Conservation (phyloP, 1,139 yeast species). For the Oligophagozyma castellii region DNA sequence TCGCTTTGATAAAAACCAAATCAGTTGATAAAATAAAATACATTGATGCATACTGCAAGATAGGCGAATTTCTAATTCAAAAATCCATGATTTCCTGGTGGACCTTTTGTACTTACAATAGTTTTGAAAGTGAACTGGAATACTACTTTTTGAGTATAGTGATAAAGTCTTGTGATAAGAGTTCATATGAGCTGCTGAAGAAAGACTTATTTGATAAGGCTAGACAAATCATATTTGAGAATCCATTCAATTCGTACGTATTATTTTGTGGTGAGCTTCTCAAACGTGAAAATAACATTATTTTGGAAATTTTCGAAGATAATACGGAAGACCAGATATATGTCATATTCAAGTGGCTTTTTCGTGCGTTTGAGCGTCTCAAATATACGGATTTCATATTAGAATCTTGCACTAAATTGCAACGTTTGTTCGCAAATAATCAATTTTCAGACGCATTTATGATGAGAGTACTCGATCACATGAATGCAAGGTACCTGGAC, state of each 20-base stretch:
- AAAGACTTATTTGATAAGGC: background rate
- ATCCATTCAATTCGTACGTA: too few species aligned
- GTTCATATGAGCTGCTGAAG: slow-evolving; percentile 9
- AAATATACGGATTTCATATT: background rate
- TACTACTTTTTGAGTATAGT: slow-evolving; percentile 9
- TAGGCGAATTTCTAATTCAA: slow-evolving; percentile 14
- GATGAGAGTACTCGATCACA: background rate
- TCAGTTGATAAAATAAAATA: slow-evolving; percentile 8
- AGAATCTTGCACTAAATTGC: background rate
- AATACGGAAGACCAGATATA: background rate
- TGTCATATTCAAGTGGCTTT: background rate
- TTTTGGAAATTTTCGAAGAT: too few species aligned
- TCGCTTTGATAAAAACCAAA: slow-evolving; percentile 10
- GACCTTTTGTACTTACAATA: slow-evolving; percentile 18
- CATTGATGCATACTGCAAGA: slow-evolving; percentile 15
- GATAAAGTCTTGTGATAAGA: slow-evolving; percentile 12
- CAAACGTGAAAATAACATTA: too few species aligned
- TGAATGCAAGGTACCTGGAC: background rate
- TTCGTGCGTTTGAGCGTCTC: background rate
- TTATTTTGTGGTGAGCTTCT: too few species aligned
- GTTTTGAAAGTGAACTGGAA: slow-evolving; percentile 8
- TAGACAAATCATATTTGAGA: too few species aligned
- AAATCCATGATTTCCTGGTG: slow-evolving; percentile 19
- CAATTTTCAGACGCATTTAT: background rate
- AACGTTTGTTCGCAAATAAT: background rate